These are phyloP conservation scores for Hymenoscyphus scutula DNA, from an alignment of 2,329 filamentous ascomycete genomes.

Conservation along the genomic window DNA sequence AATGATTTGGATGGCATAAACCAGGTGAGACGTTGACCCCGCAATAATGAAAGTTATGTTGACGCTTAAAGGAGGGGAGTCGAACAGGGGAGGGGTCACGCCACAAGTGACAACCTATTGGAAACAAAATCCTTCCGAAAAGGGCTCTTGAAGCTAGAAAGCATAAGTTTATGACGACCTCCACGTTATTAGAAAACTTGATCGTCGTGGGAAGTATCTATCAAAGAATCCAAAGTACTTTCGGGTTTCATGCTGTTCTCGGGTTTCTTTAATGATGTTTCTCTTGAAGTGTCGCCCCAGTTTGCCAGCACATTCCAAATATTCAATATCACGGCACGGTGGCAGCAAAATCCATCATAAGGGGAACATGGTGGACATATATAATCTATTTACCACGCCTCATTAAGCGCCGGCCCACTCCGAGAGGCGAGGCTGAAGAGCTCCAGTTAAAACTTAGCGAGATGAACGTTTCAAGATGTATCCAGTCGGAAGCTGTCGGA, in stretches of 20 bases:
- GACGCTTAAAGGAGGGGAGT: neutral
- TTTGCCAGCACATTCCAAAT: too few relatives aligned
- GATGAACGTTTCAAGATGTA: neutral
- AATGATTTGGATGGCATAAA: neutral
- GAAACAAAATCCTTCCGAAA: neutral
- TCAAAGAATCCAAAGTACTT: neutral
- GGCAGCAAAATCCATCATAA: neutral
- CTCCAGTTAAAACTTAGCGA: neutral
- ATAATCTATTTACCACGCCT: constrained; percentile 4
- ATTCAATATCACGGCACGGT: too few relatives aligned
- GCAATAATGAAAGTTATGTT: neutral
- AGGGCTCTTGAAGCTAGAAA: neutral
- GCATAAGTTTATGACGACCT: neutral
- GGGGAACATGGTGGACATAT: neutral
- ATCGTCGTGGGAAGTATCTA: neutral
- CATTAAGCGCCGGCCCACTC: constrained; percentile 7
- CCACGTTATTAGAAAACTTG: neutral
- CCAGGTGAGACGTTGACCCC: neutral
- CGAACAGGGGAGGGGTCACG: neutral
- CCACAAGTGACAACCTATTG: neutral
- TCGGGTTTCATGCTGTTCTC: too few relatives aligned
- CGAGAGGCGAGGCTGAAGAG: constrained; percentile 4
- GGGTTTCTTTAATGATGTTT: too few relatives aligned
- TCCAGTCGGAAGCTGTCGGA: neutral
- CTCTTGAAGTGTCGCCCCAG: too few relatives aligned